phyloP scores from a whole-genome alignment of 225 moss, liverwort and hornwort genomes.

The Takakia lepidozioides region DNA sequence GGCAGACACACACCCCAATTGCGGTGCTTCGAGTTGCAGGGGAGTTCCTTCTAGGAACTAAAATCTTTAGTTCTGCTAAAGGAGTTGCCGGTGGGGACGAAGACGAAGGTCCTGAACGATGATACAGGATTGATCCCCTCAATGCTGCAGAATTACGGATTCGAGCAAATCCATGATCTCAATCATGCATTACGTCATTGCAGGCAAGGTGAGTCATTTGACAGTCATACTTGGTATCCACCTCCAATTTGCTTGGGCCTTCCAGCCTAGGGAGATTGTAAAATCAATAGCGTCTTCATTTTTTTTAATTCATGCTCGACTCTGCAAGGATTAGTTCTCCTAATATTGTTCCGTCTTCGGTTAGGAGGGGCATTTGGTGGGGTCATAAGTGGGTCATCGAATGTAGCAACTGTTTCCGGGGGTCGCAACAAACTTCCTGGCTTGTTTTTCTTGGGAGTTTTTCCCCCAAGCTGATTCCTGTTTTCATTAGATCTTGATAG shows the following conservation, averaged over 20 bases:
- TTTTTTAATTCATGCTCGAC: too few species aligned
- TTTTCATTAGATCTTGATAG: neutral
- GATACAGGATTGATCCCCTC: neutral
- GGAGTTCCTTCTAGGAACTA: too few species aligned
- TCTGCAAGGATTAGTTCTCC: too few species aligned
- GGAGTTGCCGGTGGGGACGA: neutral
- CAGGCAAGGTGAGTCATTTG: neutral
- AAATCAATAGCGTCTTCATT: too few species aligned
- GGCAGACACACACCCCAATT: too few species aligned
- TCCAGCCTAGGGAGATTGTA: too few species aligned
- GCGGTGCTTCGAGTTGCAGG: too few species aligned
- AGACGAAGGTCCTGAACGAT: neutral
- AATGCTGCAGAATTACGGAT: neutral
- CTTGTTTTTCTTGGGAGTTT: neutral
- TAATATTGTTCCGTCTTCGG: too few species aligned
- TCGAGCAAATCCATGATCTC: neutral
- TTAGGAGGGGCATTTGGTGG: too few species aligned
- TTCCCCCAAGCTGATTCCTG: conserved; percentile 3
- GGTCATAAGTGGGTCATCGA: too few species aligned
- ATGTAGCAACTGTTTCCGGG: conserved; percentile 2
- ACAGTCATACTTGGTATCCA: neutral
- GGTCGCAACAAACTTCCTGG: neutral
- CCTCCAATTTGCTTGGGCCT: neutral
- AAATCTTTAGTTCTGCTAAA: too few species aligned
- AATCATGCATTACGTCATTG: neutral